A percentile compares a stretch with the other conserved stretches of the same genome.
Evolutionary conservation across 2,329 filamentous ascomycete genomes (phyloP).

Genomic region (Penicillium crustosum): DNA sequence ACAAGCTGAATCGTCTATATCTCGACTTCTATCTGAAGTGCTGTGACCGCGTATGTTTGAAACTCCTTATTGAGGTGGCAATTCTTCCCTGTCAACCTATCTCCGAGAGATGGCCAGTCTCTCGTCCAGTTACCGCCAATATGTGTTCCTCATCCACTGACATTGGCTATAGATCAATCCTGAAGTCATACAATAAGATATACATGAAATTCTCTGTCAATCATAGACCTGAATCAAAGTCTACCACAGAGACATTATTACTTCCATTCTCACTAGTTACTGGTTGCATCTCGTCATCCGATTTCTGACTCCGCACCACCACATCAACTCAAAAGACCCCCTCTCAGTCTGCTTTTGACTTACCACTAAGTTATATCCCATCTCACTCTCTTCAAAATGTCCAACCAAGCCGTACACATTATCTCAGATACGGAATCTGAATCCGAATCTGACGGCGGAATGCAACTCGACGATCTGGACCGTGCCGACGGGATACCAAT

Average conservation of each 20-base stretch:
- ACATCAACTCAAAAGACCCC: background rate
- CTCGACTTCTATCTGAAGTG: background rate
- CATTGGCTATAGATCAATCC: conserved; percentile 3
- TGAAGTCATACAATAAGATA: background rate
- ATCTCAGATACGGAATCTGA: conserved; percentile 20
- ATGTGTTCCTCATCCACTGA: background rate
- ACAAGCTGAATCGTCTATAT: background rate
- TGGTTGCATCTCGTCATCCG: background rate
- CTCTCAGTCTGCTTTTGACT: background rate
- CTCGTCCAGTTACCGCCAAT: background rate
- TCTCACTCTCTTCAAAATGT: conserved; percentile 6
- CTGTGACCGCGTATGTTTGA: background rate
- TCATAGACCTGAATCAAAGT: background rate
- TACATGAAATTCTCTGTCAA: background rate
- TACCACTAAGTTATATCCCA: background rate
- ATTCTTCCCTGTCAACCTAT: background rate
- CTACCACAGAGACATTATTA: background rate
- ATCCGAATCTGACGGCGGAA: conserved; percentile 23
- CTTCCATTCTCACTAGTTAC: background rate
- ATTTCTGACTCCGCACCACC: background rate
- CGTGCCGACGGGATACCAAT: background rate
- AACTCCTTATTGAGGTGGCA: background rate
- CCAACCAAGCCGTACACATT: conserved; percentile 17
- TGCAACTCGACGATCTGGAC: conserved; percentile 26
- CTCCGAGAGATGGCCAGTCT: background rate